A percentile compares a stretch with the other conserved stretches of the same genome.
phyloP scores from a whole-genome alignment of 306 rosid genomes.

The Rosa chinensis region DNA sequence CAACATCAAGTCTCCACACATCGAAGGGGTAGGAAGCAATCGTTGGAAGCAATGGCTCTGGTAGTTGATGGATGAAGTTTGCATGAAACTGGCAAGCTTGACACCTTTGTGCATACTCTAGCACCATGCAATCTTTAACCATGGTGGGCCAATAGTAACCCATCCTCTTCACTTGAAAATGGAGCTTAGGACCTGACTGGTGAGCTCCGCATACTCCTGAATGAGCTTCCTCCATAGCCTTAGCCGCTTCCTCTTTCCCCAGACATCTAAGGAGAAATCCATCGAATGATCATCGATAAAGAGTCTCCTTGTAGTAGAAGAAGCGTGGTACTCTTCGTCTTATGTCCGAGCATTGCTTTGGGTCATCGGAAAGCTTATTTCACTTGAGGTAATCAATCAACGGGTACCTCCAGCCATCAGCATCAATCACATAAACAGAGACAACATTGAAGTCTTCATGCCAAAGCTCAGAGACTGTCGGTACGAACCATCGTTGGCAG shows the following conservation, averaged over 20 bases:
- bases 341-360: background rate
- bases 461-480: rapidly evolving
- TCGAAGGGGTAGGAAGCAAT: background rate
- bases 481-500: background rate
- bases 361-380: background rate
- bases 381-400: background rate
- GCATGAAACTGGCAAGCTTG: background rate
- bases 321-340: too few species aligned
- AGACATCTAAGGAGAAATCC: background rate
- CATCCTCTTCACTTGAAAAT: background rate
- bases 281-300: background rate
- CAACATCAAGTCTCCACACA: background rate
- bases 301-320: too few species aligned
- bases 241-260: too few species aligned
- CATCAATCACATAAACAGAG: too few species aligned
- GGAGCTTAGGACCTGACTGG: background rate
- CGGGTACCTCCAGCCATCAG: background rate
- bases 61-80: background rate
- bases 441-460: background rate
- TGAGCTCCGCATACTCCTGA: too few species aligned
- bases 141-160: background rate
- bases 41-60: background rate
- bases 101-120: background rate
- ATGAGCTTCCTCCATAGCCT: too few species aligned
- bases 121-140: background rate